Evolutionary conservation across 1,284 basidiomycete genomes (phyloP).

Genomic region (Acaromyces ingoldii): DNA sequence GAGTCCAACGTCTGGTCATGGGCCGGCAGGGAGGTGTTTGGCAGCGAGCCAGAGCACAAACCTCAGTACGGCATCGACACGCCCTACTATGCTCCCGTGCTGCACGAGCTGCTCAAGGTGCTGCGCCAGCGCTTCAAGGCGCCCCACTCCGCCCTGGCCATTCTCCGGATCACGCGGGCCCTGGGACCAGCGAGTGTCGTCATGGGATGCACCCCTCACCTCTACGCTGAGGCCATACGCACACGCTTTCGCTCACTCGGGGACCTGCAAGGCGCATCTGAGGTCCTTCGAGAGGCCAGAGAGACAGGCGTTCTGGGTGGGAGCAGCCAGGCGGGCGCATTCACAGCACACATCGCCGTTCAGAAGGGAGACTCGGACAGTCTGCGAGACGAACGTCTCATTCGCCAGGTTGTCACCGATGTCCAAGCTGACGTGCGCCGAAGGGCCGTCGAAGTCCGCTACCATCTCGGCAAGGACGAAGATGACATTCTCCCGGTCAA

Average conservation of each 20-base stretch:
- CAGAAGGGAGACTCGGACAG: background rate
- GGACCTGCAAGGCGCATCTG: slow-evolving; percentile 21
- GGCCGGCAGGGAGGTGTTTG: slow-evolving; percentile 26
- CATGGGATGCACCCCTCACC: slow-evolving; percentile 35
- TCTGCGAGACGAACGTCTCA: background rate
- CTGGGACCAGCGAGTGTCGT: slow-evolving; percentile 37
- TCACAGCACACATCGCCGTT: background rate
- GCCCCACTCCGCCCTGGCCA: slow-evolving; percentile 31
- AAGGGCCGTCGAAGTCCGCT: background rate
- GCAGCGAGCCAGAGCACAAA: slow-evolving; percentile 7
- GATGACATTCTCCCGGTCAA: too few relatives aligned
- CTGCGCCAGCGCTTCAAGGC: slow-evolving; percentile 31
- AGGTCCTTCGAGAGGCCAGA: slow-evolving; percentile 17
- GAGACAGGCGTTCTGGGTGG: slow-evolving; percentile 19
- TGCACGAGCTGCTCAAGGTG: slow-evolving; percentile 38
- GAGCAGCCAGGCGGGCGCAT: background rate
- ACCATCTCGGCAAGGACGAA: background rate
- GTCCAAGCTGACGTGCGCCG: background rate
- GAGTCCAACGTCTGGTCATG: slow-evolving; percentile 19
- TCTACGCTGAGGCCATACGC: slow-evolving; percentile 39
- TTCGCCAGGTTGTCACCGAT: background rate
- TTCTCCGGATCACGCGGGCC: slow-evolving; percentile 19
- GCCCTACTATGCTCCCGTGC: slow-evolving; percentile 36
- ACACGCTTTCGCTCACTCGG: slow-evolving; percentile 36
- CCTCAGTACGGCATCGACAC: slow-evolving; percentile 30